Conservation (phyloP, 2,329 filamentous ascomycete species). For the Cercospora sesami region DNA sequence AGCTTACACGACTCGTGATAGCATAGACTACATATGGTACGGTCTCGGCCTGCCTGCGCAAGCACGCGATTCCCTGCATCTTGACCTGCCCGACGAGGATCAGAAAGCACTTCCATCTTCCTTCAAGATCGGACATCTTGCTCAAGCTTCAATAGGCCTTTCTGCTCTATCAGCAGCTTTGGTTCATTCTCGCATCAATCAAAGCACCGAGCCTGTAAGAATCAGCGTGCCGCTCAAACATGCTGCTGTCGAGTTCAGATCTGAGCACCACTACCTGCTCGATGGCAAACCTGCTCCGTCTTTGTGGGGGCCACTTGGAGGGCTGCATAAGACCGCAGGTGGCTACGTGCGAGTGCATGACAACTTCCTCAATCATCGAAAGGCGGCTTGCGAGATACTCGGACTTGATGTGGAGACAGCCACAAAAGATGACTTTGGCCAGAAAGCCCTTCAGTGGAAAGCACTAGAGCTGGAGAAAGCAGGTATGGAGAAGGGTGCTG, state of each 20-base stretch:
- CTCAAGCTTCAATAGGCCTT: slow-evolving; percentile 54
- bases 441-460: slow-evolving; percentile 45
- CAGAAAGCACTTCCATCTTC: slow-evolving; percentile 49
- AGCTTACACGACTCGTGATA: slow-evolving; percentile 32
- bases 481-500: slow-evolving; percentile 45
- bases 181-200: slow-evolving; percentile 37
- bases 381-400: slow-evolving; percentile 48
- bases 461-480: slow-evolving; percentile 52
- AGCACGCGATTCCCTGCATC: not conserved
- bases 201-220: slow-evolving; percentile 33
- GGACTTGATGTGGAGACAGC: slow-evolving; percentile 39
- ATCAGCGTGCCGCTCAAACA: slow-evolving; percentile 50
- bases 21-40: slow-evolving; percentile 38
- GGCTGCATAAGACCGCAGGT: slow-evolving; percentile 53
- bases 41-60: slow-evolving; percentile 25
- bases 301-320: slow-evolving; percentile 51
- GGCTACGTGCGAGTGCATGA: slow-evolving; percentile 59
- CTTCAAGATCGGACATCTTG: slow-evolving; percentile 56
- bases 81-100: slow-evolving; percentile 29
- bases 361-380: slow-evolving; percentile 53
- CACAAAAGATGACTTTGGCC: slow-evolving; percentile 44
- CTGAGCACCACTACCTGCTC: slow-evolving; percentile 53
- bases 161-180: slow-evolving; percentile 54
- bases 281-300: slow-evolving; percentile 40
- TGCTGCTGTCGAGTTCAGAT: slow-evolving; percentile 56